Evolutionary conservation across 305 asterid genomes (phyloP).

Genomic region (Stenogyne calaminthoides): DNA sequence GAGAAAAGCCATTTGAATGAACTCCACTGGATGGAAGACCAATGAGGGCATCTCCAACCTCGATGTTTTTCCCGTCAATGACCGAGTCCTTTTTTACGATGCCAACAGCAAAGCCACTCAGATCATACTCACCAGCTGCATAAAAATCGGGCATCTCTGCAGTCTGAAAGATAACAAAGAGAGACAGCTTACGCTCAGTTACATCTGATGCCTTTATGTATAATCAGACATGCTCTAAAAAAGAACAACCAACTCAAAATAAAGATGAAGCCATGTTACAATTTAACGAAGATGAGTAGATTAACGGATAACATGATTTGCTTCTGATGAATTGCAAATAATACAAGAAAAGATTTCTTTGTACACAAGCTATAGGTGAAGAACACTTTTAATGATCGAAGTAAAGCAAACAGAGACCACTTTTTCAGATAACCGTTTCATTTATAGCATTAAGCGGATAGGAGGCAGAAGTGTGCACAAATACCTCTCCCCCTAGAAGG

Average conservation of each 20-base stretch:
- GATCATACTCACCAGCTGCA: constrained; percentile 89
- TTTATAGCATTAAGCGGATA: background rate
- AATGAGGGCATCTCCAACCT: constrained; percentile 74
- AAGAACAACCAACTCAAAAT: background rate
- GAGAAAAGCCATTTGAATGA: constrained; percentile 92
- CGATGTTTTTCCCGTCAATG: constrained; percentile 76
- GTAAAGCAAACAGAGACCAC: background rate
- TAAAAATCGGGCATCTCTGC: constrained; percentile 99
- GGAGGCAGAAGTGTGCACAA: background rate
- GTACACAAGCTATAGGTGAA: background rate
- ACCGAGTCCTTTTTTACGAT: constrained; percentile 74
- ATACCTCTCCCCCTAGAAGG: constrained; percentile 97
- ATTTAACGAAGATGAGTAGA: background rate
- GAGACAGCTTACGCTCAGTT: background rate
- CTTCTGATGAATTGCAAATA: background rate
- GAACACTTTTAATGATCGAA: background rate
- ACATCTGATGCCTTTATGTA: background rate
- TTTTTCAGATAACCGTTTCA: background rate
- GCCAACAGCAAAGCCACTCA: constrained; percentile 96
- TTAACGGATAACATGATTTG: background rate
- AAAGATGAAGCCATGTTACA: background rate
- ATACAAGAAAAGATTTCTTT: too few species aligned
- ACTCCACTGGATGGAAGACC: constrained; percentile 98
- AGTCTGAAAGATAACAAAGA: constrained; percentile 54
- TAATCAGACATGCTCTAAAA: background rate